phyloP scores from a whole-genome alignment of 164 flowering plant species.

The Chimonanthus praecox region DNA sequence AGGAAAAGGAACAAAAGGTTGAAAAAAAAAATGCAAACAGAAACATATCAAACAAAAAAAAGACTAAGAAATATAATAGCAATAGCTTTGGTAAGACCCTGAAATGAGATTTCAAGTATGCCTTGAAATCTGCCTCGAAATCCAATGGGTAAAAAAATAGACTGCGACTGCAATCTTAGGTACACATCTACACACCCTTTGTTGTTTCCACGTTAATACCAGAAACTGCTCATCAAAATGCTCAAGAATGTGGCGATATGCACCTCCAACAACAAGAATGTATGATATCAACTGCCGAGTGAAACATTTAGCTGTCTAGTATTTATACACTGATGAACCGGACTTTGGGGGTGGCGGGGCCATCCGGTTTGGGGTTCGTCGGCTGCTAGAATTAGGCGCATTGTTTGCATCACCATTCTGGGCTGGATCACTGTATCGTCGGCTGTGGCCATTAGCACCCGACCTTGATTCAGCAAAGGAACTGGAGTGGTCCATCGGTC shows the following conservation, averaged over 20 bases:
- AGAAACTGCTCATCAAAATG: conserved; percentile 8
- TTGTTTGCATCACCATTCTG: conserved; percentile 63
- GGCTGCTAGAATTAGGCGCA: conserved; percentile 59
- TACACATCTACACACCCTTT: neutral
- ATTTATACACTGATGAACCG: conserved; percentile 52
- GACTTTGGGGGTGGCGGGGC: conserved; percentile 85
- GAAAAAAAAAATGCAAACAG: neutral
- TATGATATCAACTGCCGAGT: conserved; percentile 15
- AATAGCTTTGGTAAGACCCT: neutral
- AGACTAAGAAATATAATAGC: neutral
- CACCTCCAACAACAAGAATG: conserved; percentile 11
- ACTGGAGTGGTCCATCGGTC: conserved; percentile 30
- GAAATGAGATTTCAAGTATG: conserved; percentile 10
- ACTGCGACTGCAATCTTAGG: conserved; percentile 11
- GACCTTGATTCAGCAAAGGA: conserved; percentile 34
- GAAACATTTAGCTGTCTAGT: conserved; percentile 24
- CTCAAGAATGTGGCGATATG: neutral
- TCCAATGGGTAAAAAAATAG: conserved; percentile 1
- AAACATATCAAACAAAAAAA: neutral
- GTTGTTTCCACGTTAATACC: neutral
- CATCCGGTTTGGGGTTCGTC: conserved; percentile 80
- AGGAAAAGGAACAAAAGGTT: neutral
- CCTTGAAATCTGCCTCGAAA: conserved; percentile 1
- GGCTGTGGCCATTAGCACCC: conserved; percentile 59
- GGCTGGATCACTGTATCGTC: conserved; percentile 66